Conservation (phyloP, 345 rosid genomes). For the Moricandia moricandioides region DNA sequence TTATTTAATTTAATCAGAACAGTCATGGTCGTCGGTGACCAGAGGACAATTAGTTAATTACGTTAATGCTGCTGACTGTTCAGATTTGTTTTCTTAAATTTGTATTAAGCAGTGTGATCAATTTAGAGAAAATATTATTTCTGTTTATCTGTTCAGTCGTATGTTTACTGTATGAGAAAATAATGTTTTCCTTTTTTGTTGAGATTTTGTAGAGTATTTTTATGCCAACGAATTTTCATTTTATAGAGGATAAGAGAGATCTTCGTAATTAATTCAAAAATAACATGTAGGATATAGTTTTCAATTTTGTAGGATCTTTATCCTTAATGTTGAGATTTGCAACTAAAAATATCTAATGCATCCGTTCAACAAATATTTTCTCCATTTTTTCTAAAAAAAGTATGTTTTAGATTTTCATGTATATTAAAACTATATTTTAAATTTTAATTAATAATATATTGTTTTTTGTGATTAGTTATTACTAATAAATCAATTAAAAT, state of each 20-base stretch:
- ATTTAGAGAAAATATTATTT: not conserved
- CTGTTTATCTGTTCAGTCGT: not conserved
- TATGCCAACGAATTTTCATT: not conserved
- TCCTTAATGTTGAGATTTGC: slow-evolving; percentile 1
- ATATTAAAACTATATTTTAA: no score
- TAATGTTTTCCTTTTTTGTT: not conserved
- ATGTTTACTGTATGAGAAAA: not conserved
- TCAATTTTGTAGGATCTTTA: slow-evolving; percentile 1
- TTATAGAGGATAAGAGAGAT: not conserved
- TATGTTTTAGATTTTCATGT: no score
- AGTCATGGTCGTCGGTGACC: not conserved
- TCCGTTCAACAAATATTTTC: no score
- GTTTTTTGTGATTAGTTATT: no score
- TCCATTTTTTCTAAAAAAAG: no score
- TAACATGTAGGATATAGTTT: not conserved
- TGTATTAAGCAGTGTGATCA: not conserved
- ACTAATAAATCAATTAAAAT: no score
- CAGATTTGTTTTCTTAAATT: not conserved
- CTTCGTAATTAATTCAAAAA: slow-evolving; percentile 2
- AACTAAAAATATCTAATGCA: not conserved
- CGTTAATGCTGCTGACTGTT: not conserved
- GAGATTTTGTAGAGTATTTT: not conserved
- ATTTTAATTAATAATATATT: no score
- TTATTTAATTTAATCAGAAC: no score
- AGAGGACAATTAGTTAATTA: not conserved